Evolutionary conservation across 495 filamentous ascomycete genomes (phyloP), one percentile per base, ranked within the genome.

Genomic region (Penicillium roqueforti): DNA sequence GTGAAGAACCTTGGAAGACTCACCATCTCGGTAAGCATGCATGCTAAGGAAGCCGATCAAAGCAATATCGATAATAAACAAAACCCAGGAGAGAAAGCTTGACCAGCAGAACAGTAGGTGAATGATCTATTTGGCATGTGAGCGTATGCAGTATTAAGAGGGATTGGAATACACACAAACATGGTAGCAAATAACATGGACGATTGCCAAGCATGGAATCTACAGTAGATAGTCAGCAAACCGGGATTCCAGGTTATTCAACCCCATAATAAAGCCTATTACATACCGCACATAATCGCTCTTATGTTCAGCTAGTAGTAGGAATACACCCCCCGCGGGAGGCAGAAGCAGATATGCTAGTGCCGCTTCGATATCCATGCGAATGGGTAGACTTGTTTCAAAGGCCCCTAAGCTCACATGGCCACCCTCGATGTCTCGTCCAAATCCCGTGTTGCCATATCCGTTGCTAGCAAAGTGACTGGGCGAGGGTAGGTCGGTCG

Each of bases 201-300:
- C 4, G 85, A 88, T 72, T 97, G 92, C 92, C 93, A 97, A 7
- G 92, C 93, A 69, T 98, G 93, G 57, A 96, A 96, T 59, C 91
- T 95, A 60, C 31, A 66, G 39, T 3, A 11, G 5, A 11, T 9
- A 14, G 29, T 66, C 16, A 67, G 55, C 18, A 32, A 11, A 31
- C 6, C 18, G 3, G 1, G n/a, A n/a, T n/a, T n/a, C n/a, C n/a
- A n/a, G n/a, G n/a, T n/a, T n/a, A n/a, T n/a, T n/a, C n/a, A n/a
- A n/a, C n/a, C n/a, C n/a, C n/a, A n/a, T n/a, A n/a, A n/a, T n/a
- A n/a, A 41, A 9, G 18, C 25, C 8, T 3, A 16, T 16, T n/a
- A 81, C 84, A 43, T 68, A 95, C 90, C 93, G 77, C 34, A 98
- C 93, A 68, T 96, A 98, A 71, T 97, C 93, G 61, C 91, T 96